phyloP scores from a whole-genome alignment of 2,329 filamentous ascomycete species.

The Geoglossum cookeanum region DNA sequence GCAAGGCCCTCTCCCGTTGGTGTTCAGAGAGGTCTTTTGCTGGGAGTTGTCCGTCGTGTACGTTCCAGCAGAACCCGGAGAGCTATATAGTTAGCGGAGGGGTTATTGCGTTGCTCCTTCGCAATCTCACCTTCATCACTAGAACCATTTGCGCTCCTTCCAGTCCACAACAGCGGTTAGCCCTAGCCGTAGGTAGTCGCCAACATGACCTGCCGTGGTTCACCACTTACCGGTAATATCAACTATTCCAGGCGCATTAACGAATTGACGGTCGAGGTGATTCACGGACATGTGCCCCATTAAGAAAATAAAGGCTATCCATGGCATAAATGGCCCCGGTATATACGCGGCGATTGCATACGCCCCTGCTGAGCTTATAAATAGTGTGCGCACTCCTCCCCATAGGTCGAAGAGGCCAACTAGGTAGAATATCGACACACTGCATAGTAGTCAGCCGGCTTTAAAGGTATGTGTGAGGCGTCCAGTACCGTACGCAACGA shows the following conservation, averaged over 20 bases:
- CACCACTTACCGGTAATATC: conserved; percentile 54
- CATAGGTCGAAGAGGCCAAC: conserved; percentile 87
- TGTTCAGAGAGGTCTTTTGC: conserved; percentile 64
- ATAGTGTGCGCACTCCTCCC: conserved; percentile 59
- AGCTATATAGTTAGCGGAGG: conserved; percentile 25
- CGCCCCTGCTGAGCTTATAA: conserved; percentile 58
- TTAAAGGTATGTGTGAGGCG: neutral
- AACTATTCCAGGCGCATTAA: conserved; percentile 43
- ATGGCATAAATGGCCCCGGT: conserved; percentile 87
- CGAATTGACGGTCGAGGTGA: conserved; percentile 65
- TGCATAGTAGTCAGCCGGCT: conserved; percentile 17
- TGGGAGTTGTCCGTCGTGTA: conserved; percentile 74
- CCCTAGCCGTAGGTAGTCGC: neutral
- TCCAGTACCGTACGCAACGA: conserved; percentile 40
- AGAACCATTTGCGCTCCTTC: conserved; percentile 80
- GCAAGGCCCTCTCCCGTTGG: conserved; percentile 66
- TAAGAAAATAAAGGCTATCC: conserved; percentile 81
- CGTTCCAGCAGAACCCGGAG: conserved; percentile 92
- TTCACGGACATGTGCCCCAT: conserved; percentile 92
- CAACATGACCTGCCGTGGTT: neutral
- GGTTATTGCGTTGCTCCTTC: neutral
- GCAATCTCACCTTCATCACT: conserved; percentile 55
- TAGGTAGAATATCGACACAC: conserved; percentile 73
- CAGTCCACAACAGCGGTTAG: neutral
- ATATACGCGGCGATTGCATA: conserved; percentile 73